Base-by-base conservation (phyloP, 2,329 filamentous ascomycete species). In the Penicillium sumatraense region DNA sequence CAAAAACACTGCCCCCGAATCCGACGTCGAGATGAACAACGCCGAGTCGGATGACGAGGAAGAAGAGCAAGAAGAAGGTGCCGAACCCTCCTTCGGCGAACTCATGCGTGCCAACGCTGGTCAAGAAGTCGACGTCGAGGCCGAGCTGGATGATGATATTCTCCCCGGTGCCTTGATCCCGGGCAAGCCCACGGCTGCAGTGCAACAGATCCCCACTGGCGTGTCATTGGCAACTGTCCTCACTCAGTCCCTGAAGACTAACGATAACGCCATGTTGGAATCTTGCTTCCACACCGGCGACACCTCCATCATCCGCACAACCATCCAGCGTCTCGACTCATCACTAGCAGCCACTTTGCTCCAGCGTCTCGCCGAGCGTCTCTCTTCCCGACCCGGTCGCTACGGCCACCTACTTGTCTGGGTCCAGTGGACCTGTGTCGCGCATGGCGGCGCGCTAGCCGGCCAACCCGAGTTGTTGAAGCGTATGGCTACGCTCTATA, bases 401-500 rank as follows among this genome's bases (percentile, higher is more conserved):
- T 93, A 95, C 13, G 92, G 93, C 49, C 90, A 88, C 69, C 84
- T 99, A 27, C 93, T 97, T 83, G 86, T 89, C 14, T 99, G 95
- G 93, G 89, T 98, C 40, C 93, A 97, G 75, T 96, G 92, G 91
- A 93, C 91, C 1, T 84, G 97, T 51, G 86, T 97, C 29, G 88
- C 90, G 1, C 95, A 99, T 70, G 95, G 95, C 62, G 95, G 93
- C 61, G 93, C 93, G 50, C 81, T 99, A 48, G 91, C 93, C 10
- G 89, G 89, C 27, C 91, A 96, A 72, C 86, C 90, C n/a, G 89
- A 93, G 60, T 82, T 96, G 33, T 83, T 95, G 63, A 87, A 88
- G 68, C 88, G 88, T 70, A 83, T 99, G 56, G 82, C 85, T 45
- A 87, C 89, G 36, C 81, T 99, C 51, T 90, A 93, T 73, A 89